These are phyloP conservation scores for Stephania cephalantha DNA, from an alignment of 164 flowering plant species.

Conservation along the genomic window DNA sequence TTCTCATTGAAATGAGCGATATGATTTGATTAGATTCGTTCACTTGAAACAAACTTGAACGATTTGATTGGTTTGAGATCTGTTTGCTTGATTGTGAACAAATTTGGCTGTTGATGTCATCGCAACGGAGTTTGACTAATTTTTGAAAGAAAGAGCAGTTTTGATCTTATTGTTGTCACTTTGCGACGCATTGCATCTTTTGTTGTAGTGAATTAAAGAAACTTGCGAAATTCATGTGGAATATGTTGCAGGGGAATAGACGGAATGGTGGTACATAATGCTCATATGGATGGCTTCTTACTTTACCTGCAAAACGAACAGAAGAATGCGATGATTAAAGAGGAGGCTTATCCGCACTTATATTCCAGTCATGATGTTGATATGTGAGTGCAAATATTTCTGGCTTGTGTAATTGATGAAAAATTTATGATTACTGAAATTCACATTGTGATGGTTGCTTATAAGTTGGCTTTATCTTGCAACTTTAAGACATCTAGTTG, in stretches of 20 bases:
- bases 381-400: constrained; percentile 43
- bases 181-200: neutral
- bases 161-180: neutral
- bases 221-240: neutral
- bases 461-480: neutral
- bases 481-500: neutral
- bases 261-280: constrained; percentile 43
- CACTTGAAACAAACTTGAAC: too few species aligned
- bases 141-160: neutral
- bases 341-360: constrained; percentile 61
- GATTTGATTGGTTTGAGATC: too few species aligned
- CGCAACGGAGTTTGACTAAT: neutral
- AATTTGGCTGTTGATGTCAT: too few species aligned
- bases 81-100: too few species aligned
- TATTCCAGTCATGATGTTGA: constrained; percentile 80
- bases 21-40: neutral
- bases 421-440: neutral
- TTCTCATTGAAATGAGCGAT: neutral
- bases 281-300: constrained; percentile 79
- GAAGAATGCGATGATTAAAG: constrained; percentile 49
- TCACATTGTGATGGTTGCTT: neutral
- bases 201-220: neutral
- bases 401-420: neutral
- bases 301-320: constrained; percentile 66
- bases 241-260: constrained; percentile 36